phyloP scores from a whole-genome alignment of 192 early-diverging fungal genomes.

The Coemansia sp. region DNA sequence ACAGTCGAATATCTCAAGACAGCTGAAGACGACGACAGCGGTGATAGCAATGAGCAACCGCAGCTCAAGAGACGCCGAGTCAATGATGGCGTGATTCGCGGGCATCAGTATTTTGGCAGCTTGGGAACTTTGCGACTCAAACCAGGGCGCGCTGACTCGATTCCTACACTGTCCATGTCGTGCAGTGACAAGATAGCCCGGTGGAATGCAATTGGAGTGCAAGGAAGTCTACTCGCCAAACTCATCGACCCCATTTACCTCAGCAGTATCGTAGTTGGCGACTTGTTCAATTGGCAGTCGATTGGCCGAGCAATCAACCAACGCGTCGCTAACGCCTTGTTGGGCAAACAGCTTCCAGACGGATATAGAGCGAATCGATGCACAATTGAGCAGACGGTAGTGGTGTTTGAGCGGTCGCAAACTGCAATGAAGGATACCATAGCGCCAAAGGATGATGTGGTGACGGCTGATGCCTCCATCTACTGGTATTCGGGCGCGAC shows the following conservation, averaged over 20 bases:
- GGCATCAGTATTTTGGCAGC: slow-evolving; percentile 16
- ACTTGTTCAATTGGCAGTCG: slow-evolving; percentile 65
- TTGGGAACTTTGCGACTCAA: slow-evolving; percentile 32
- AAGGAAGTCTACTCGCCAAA: slow-evolving; percentile 70
- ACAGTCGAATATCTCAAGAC: slow-evolving; percentile 16
- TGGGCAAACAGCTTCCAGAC: neutral
- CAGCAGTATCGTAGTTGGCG: slow-evolving; percentile 65
- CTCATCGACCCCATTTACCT: slow-evolving; percentile 74
- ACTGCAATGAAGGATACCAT: slow-evolving; percentile 4
- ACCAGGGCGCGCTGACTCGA: slow-evolving; percentile 53
- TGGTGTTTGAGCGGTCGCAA: slow-evolving; percentile 42
- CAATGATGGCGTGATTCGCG: slow-evolving; percentile 14
- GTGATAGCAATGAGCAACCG: neutral
- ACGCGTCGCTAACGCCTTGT: slow-evolving; percentile 27
- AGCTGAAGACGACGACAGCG: neutral
- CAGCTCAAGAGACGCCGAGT: slow-evolving; percentile 24
- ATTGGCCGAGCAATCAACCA: slow-evolving; percentile 70
- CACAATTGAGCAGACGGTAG: slow-evolving; percentile 17
- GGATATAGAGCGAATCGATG: slow-evolving; percentile 24
- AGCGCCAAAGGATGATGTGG: neutral
- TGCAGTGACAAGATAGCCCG: slow-evolving; percentile 89
- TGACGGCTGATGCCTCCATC: slow-evolving; percentile 47
- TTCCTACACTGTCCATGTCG: slow-evolving; percentile 55
- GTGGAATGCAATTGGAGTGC: slow-evolving; percentile 84
- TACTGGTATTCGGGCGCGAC: slow-evolving; percentile 44